Evolutionary conservation across 495 filamentous ascomycete species (phyloP).

Genomic region (Cladorrhinum samala): DNA sequence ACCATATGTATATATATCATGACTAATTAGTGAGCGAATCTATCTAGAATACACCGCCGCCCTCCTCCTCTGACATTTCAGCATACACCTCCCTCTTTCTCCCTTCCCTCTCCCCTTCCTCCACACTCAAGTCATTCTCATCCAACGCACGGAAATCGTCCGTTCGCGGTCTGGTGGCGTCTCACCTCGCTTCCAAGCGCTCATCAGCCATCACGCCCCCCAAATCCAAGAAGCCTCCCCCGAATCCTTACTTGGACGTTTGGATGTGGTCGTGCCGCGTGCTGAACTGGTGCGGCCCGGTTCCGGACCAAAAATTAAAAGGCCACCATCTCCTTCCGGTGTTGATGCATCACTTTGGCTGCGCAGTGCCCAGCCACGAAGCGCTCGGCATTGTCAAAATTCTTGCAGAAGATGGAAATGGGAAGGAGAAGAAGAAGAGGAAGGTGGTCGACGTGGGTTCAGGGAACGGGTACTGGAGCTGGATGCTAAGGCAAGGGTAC

Average conservation of each 20-base stretch:
- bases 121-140: constrained; percentile 46
- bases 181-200: constrained; percentile 42
- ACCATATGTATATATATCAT: not conserved
- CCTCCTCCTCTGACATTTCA: constrained; percentile 47
- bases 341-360: constrained; percentile 65
- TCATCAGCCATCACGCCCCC: too few species aligned
- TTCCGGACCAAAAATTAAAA: constrained; percentile 2
- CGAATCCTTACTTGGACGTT: constrained; percentile 54
- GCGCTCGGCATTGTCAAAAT: constrained; percentile 44
- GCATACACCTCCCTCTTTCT: constrained; percentile 56
- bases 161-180: constrained; percentile 42
- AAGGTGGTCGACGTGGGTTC: not conserved
- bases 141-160: constrained; percentile 55
- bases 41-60: constrained; percentile 24
- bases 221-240: constrained; percentile 1
- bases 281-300: constrained; percentile 49
- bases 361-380: constrained; percentile 52
- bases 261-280: constrained; percentile 44
- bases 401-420: constrained; percentile 20
- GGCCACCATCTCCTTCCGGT: constrained; percentile 54
- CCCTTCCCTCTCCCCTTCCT: constrained; percentile 40
- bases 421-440: not conserved
- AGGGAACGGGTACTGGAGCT: constrained; percentile 1
- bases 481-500: not conserved
- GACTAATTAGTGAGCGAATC: not conserved